Base-by-base conservation (phyloP, 2,329 filamentous ascomycete species). In the Ceratocystis alfenasii region DNA sequence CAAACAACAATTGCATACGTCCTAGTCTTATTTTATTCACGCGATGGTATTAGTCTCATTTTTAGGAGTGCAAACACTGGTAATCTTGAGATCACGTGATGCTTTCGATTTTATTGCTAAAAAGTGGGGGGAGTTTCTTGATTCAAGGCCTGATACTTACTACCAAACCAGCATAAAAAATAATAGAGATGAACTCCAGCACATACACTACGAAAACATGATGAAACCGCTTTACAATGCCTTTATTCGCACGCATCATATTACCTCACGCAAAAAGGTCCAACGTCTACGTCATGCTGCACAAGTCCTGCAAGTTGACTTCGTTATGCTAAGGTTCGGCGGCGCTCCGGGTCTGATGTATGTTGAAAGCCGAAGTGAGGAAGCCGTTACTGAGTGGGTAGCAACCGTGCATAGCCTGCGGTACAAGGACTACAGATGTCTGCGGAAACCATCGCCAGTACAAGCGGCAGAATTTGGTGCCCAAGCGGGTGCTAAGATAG, bases 261-360 rank as follows among this genome's bases (percentile, higher is more conserved):
- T 92, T 72, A 91, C 87, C 3, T 90, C 87, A 0, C 85, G 87
- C 69, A 90, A 90, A 73, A 92, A 92, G 72, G 75, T 81, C 0
- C 75, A 77, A 6, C 75, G 75, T 66, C 79, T 92, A 25, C 83
- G 79, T 63, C 87, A 87, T 73, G 81, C 83, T 2, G 84, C 86
- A 5, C 78, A 82, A 41, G 78, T 81, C 60, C 77, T 82, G 69
- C 76, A 84, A 66, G 81, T 86, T 63, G 86, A 82, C 69, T 65
- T 65, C 36, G 83, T 87, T 1, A 76, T 91, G 2, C 76, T 90
- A 0, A 82, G 87, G 30, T 85, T 81, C 68, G 87, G 88, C 10
- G 83, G 85, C 1, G 81, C 81, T 28, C 88, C 88, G 0, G 88
- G 88, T 1, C 85, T 92, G 70, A 91, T 92, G 88, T 89, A 90